These are phyloP conservation scores for Vitis cinerea DNA, from an alignment of 164 flowering plant genomes.

Conservation along the genomic window DNA sequence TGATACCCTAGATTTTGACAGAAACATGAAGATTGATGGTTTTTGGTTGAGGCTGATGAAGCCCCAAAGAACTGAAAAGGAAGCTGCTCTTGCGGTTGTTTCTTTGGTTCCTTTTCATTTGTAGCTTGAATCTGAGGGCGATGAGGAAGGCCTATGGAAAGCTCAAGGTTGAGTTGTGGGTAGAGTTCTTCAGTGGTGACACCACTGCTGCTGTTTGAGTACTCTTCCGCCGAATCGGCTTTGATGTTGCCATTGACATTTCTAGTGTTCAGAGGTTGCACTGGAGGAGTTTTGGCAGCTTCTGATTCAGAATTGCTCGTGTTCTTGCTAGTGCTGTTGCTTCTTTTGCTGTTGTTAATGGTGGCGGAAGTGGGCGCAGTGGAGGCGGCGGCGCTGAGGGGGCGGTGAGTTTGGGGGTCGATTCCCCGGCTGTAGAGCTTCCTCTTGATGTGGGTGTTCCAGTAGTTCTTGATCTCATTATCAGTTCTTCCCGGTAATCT, in stretches of 20 bases:
- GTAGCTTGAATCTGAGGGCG: no score
- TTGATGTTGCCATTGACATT: neutral
- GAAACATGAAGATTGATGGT: conserved; percentile 1
- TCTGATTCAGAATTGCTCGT: neutral
- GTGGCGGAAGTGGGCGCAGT: neutral
- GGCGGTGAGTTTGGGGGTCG: conserved; percentile 29
- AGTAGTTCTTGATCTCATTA: conserved; percentile 39
- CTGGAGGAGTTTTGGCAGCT: neutral
- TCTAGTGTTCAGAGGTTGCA: no score
- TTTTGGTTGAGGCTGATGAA: neutral
- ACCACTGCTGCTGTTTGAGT: conserved; percentile 20
- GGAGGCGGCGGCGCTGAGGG: conserved; percentile 8
- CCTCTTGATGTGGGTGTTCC: conserved; percentile 35
- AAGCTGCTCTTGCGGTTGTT: no score
- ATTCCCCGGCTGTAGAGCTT: conserved; percentile 30
- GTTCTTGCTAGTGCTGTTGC: neutral
- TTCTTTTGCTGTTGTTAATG: neutral
- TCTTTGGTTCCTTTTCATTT: no score
- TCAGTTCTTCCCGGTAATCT: conserved; percentile 36
- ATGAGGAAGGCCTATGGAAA: conserved; percentile 26
- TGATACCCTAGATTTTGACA: conserved; percentile 13
- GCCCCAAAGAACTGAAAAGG: no score
- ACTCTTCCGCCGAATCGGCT: conserved; percentile 1
- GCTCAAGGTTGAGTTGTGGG: conserved; percentile 26
- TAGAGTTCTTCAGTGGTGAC: conserved; percentile 17